Evolutionary conservation across 768 basidiomycete genomes (phyloP), one percentile per base, ranked within the genome.

Genomic region (Hebeloma cylindrosporum): DNA sequence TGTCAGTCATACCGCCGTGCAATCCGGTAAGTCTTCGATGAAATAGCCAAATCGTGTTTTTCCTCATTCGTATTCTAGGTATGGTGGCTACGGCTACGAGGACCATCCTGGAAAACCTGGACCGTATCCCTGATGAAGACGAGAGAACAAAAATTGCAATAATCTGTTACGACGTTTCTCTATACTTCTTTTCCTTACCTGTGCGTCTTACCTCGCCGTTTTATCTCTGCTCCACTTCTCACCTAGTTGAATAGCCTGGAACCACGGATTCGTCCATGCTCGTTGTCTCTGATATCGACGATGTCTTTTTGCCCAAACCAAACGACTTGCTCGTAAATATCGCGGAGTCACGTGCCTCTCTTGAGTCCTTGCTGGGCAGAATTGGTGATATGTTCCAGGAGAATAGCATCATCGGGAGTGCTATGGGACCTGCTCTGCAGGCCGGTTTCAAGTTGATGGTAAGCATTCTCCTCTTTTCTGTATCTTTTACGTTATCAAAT

Each of bases 71-170:
- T 39, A 20, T 42, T 16, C 29, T 48, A 88, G 93, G 94, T 33
- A 98, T 99, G 95, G 91, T 98, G 36, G 96, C 96, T 10, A 97
- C 94, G 47, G 96, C 96, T 14, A 96, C 93, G 5, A 83, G 95
- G 32, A 95, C 96, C 1, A 92, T 99, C 55, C 76, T 97, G 36
- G 96, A 98, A 67, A 94, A 85, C 57, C 73, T 99, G 48, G 94
- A 95, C 53, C 85, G 93, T 42, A 83, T 99, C 50, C 96, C 96
- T 11, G 94, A 99, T 65, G 92, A 91, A 46, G 94, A 96, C 57
- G 78, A 83, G 45, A 76, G 96, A 49, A 96, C 93, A 37, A 96
- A 95, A 68, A 77, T 97, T 36, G 85, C 91, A 10, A 80, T 99
- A 53, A 82, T 99, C 58, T 92, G 88, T 44, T 97, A 88, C 52